Evolutionary conservation across 2,329 filamentous ascomycete species (phyloP), one percentile per base, ranked within the genome.

Genomic region (Claviceps citrina): DNA sequence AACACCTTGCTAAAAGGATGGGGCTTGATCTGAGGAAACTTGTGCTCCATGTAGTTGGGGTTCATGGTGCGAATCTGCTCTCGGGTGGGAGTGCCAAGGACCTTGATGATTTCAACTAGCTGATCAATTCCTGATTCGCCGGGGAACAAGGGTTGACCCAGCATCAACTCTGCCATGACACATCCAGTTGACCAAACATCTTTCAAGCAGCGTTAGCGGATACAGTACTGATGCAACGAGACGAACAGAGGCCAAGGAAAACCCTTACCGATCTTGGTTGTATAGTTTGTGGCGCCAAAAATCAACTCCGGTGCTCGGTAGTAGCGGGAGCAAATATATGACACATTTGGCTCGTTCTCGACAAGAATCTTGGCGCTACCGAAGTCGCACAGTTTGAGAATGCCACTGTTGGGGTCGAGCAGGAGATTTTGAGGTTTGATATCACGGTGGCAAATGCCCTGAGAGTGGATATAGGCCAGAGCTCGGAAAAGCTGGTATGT

Each of bases 1-100:
- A 98, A 96, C 41, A 98, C 91, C 75, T 96, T 96, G 67, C 83
- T 93, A 71, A 98, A 98, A 22, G 91, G 91, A 57, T 98, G 91
- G 43, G 91, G 91, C 70, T 98, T 98, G 69, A 98, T 98, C 64
- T 98, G 91, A 36, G 91, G 91, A 65, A 98, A 98, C 68, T 96
- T 96, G 69, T 98, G 91, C 67, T 98, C 91, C 91, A 98, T 98
- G 65, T 98, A 98, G 65, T 98, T 98, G 44, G 91, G 91, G 64
- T 98, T 98, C 91, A 98, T 98, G 49, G 91, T 98, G 51, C 91
- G 84, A 56, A 98, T 98, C 64, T 98, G 91, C 61, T 98, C 91
- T 48, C 91, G 76, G 27, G 91, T 96, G 15, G 91, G 91, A 15
- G 91, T 98, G 44, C 91, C 91, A 45, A 98, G 69, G 39, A 98